A percentile compares a stretch with the other conserved stretches of the same genome.
Conservation (phyloP, 352 stramenopile species). For the Phytopythium helicoides region DNA sequence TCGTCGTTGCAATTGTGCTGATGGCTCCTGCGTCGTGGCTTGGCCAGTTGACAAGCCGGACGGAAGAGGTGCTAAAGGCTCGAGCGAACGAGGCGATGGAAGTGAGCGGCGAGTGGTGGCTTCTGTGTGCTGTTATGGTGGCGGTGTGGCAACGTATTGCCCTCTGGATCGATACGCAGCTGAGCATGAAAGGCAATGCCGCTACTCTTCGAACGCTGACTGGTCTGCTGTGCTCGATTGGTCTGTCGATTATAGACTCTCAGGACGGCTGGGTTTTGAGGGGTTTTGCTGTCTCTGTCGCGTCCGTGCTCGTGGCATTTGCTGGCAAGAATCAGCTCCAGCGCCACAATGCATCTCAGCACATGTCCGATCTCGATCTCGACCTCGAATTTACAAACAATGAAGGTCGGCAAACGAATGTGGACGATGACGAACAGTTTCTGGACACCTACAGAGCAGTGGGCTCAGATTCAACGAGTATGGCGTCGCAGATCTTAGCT, state of each 20-base stretch:
- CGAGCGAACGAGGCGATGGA: constrained; percentile 11
- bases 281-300: neutral
- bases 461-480: constrained; percentile 1
- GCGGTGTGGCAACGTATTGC: constrained; percentile 4
- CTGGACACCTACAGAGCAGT: constrained; percentile 45
- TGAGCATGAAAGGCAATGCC: neutral
- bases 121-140: constrained; percentile 5
- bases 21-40: constrained; percentile 29
- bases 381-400: constrained; percentile 14
- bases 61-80: constrained; percentile 21
- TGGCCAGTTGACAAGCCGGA: constrained; percentile 22
- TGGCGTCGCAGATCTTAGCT: constrained; percentile 21
- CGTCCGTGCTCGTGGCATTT: neutral
- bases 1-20: constrained; percentile 26
- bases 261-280: constrained; percentile 2
- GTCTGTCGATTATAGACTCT: neutral
- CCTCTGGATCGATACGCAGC: neutral
- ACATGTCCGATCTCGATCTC: constrained; percentile 6
- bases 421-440: constrained; percentile 20
- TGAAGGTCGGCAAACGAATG: constrained; percentile 11
- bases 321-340: neutral
- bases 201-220: neutral
- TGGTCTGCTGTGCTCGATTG: constrained; percentile 1
- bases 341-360: neutral
- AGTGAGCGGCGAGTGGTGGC: constrained; percentile 5